Base-by-base conservation (phyloP, 2,329 filamentous ascomycete species). In the Pseudocercospora macadamiae region DNA sequence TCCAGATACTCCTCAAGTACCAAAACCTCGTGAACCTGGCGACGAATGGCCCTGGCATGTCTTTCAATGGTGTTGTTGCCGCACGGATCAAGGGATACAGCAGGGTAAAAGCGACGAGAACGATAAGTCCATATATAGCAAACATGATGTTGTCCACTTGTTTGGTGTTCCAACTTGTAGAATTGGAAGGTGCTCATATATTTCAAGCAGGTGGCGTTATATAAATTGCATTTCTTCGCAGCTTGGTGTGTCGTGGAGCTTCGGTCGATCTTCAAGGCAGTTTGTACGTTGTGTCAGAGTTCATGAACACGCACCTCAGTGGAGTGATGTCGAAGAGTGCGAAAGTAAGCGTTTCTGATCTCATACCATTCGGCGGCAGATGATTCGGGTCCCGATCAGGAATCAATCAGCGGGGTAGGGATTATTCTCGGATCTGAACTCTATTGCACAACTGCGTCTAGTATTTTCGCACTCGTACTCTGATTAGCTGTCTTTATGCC, bases 11-110 rank as follows among this genome's bases (percentile, higher is more conserved):
- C 21, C 42, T 34, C 9, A 69, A 51, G 19, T 64, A 66, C 64
- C 64, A 69, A 9, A 64, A 42, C 7, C 57, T 55, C 4, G 67
- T 63, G 51, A 65, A 68, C 10, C 63, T 61, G 2, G 66, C 63
- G 5, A 62, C 14, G 28, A 64, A 57, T 12, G 67, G 67, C 10
- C 67, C 66, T 12, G 62, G 64, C 12, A 69, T 47, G 26, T 61
- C 51, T 36, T 61, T 58, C 10, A 67, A 45, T 8, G 63, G 61
- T 12, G 57, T 47, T 7, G 25, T 39, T 14, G 54, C 32, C 21
- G 51, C 51, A n/a, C 39, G 36, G 51, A 34, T 45, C 12, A 59
- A 34, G 19, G 45, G 4, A 21, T 16, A 45, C 19, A 59, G 6
- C 4, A 28, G 19, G 8, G 16, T 21, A 26, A 47, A 1, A 9